phyloP scores from a whole-genome alignment of 2,329 filamentous ascomycete genomes.

The Apiospora marii region DNA sequence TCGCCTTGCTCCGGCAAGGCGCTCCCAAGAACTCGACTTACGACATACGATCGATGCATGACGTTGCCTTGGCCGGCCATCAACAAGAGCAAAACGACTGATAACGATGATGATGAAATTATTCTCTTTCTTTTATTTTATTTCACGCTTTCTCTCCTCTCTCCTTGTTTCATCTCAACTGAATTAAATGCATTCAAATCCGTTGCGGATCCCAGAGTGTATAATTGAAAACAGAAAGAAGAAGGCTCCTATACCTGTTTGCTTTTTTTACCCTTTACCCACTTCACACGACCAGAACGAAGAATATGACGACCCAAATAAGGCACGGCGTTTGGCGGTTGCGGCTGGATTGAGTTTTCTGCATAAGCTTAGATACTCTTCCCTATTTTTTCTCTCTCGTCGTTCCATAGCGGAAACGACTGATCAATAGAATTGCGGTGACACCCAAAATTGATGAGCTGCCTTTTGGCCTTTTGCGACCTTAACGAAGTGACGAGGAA shows the following conservation, averaged over 20 bases:
- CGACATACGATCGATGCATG: constrained; percentile 42
- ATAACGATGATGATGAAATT: not conserved
- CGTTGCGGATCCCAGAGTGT: not conserved
- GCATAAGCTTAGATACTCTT: constrained; percentile 15
- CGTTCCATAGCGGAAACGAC: constrained; percentile 9
- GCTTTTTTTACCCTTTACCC: not conserved
- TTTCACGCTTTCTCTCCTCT: not conserved
- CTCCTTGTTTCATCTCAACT: not conserved
- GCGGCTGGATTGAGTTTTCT: constrained; percentile 5
- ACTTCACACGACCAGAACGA: constrained; percentile 3
- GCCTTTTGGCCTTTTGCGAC: not conserved
- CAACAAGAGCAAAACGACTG: constrained; percentile 29
- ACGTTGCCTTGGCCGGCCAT: constrained; percentile 40
- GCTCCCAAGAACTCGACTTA: constrained; percentile 30
- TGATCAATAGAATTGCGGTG: constrained; percentile 19
- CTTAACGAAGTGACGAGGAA: not conserved
- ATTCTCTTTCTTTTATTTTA: not conserved
- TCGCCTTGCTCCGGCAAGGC: constrained; percentile 2
- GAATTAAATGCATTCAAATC: not conserved
- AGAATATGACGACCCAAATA: constrained; percentile 17
- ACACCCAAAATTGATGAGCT: not conserved
- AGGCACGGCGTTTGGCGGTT: constrained; percentile 20
- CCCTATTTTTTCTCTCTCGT: not conserved
- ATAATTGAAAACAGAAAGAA: not conserved
- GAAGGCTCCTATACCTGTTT: constrained; percentile 12